phyloP scores from a whole-genome alignment of 2,329 filamentous ascomycete species.

The Aspergillus pseudoviridinutans region DNA sequence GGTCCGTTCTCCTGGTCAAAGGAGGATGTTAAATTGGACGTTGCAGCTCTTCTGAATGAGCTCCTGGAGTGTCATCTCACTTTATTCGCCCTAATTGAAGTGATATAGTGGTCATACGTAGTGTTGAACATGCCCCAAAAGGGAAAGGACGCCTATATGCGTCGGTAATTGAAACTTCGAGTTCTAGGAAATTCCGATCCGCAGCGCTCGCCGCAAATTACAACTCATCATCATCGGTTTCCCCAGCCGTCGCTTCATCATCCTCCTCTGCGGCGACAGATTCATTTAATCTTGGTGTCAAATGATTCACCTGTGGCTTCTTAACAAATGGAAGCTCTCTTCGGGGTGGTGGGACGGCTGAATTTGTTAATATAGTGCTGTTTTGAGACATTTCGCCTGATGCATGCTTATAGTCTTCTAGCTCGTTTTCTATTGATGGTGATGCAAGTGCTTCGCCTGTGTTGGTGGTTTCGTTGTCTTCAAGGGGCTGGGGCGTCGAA shows the following conservation, averaged over 20 bases:
- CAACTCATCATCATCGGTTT: slow-evolving; percentile 43
- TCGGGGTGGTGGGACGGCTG: slow-evolving; percentile 33
- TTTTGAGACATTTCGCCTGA: background rate
- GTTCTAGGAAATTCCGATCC: background rate
- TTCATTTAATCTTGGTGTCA: background rate
- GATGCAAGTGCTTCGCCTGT: slow-evolving; percentile 25
- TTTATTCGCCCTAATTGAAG: background rate
- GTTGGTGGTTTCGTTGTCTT: slow-evolving; percentile 28
- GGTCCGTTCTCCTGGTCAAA: background rate
- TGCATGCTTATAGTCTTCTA: background rate
- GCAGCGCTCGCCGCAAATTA: slow-evolving; percentile 10
- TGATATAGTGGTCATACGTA: background rate
- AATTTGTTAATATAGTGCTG: slow-evolving; percentile 9
- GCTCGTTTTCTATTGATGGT: background rate
- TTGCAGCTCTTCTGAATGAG: background rate
- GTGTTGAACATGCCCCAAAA: too few relatives aligned
- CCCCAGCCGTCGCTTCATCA: slow-evolving; percentile 27
- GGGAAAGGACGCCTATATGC: too few relatives aligned
- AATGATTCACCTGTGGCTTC: slow-evolving; percentile 10
- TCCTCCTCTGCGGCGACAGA: slow-evolving; percentile 4
- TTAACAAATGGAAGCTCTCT: slow-evolving; percentile 41
- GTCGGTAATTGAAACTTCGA: background rate
- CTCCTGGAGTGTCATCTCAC: background rate
- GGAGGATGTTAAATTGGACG: background rate
- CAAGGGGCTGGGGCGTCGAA: slow-evolving; percentile 30